Percentiles rank a stretch among this genome's conserved stretches.
These are phyloP conservation scores for fission yeast (Schizosaccharomyces pombe) DNA, from an alignment of 805 yeast species.

Conservation along the genomic window ASM294v3 CU329670.1:4793501-4794000, in stretches of 20 bases:
- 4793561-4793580: constrained; percentile 69
- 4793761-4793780: constrained; percentile 50
- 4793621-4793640: constrained; percentile 50
- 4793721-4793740: constrained; percentile 58
- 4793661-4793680: constrained; percentile 62
- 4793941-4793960: constrained; percentile 92
- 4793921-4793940: constrained; percentile 52
- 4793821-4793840: constrained; percentile 60
- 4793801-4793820: constrained; percentile 74
- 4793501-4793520: constrained; percentile 13
- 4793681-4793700: constrained; percentile 33
- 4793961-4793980: constrained; percentile 41
- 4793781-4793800: constrained; percentile 61
- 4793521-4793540: constrained; percentile 45
- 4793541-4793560: constrained; percentile 55
- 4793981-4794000: constrained; percentile 82
- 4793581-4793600: constrained; percentile 69
- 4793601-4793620: constrained; percentile 70
- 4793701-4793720: constrained; percentile 43
- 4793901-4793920: constrained; percentile 35
- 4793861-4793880: constrained; percentile 90
- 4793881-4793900: constrained; percentile 86
- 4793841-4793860: constrained; percentile 76
- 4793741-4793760: constrained; percentile 48
- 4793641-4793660: constrained; percentile 47